Evolutionary conservation across 805 yeast genomes (phyloP).

Genomic region (Cyberlindnera lachancei): DNA sequence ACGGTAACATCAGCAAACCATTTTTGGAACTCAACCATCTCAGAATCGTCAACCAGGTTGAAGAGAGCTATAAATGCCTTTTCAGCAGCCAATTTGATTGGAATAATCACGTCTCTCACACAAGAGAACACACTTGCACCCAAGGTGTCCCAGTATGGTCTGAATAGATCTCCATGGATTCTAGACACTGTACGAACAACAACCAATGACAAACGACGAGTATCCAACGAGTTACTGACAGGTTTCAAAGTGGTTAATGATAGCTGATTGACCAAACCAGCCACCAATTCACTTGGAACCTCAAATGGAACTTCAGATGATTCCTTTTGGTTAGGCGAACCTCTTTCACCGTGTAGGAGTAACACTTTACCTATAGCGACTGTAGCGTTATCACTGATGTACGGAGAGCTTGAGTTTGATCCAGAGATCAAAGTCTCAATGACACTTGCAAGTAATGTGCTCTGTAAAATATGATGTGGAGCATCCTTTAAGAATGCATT

Average conservation of each 20-base stretch:
- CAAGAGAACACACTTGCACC: conserved; percentile 74
- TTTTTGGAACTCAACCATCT: conserved; percentile 40
- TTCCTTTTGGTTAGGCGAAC: conserved; percentile 28
- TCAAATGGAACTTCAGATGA: conserved; percentile 26
- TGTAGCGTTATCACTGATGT: conserved; percentile 67
- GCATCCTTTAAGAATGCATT: conserved; percentile 78
- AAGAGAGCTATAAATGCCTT: conserved; percentile 74
- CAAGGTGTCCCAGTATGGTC: conserved; percentile 46
- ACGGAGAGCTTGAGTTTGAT: conserved; percentile 33
- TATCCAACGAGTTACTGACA: conserved; percentile 56
- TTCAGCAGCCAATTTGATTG: conserved; percentile 91
- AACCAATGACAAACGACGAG: conserved; percentile 73
- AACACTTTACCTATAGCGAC: conserved; percentile 78
- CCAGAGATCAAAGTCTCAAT: conserved; percentile 41
- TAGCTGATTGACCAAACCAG: conserved; percentile 41
- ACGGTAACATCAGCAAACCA: conserved; percentile 51
- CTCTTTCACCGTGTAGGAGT: conserved; percentile 39
- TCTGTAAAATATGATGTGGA: conserved; percentile 52
- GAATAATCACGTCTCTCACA: conserved; percentile 82
- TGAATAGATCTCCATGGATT: conserved; percentile 43
- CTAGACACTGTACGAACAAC: conserved; percentile 70
- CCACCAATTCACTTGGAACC: conserved; percentile 34
- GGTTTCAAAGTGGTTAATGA: conserved; percentile 46
- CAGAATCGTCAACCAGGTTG: conserved; percentile 60
- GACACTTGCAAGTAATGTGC: conserved; percentile 43